Base-by-base conservation (phyloP, 495 filamentous ascomycete genomes). In the Tuber aestivum region DNA sequence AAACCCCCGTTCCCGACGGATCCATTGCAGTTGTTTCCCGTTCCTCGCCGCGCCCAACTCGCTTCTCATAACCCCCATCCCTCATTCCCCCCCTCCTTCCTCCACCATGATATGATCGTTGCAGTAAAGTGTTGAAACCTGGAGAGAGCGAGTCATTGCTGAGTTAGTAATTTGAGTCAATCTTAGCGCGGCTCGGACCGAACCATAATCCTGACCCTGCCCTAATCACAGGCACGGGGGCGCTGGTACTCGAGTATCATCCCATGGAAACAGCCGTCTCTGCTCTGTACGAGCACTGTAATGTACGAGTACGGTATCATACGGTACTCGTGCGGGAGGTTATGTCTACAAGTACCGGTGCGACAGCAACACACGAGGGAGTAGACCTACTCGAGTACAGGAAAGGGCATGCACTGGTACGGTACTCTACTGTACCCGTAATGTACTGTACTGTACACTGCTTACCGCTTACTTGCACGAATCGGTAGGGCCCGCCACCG, bases 121-220 rank as follows among this genome's bases (percentile, higher is more conserved):
- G n/a, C 70, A 56, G 18, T 61, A 42, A 65, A 72, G 40, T 56
- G 72, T 56, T 76, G 40, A 48, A 75, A 75, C 50, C 74, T 72
- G 72, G 40, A 74, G 71, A 72, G 50, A 50, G 42, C 23, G 12
- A 27, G 9, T 3, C 50, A 56, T 48, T 8, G 4, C 45, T n/a
- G n/a, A n/a, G n/a, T n/a, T 48, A 10, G 45, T 6, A 48, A 23
- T 56, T 65, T 32, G 32, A 72, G 72, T 70, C 72, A 78, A 78
- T 72, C 75, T 50, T 74, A 50, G 77, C 35, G 70, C 78, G 78
- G 78, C 78, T 79, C 76, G 76, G 72, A 72, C 78, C 76, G 76
- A 79, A 79, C 40, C 61, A 75, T 79, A 65, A 32, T 65, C 56
- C 56, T 18, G n/a, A 65, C 56, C 27, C 8, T 65, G 56, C 56